Conservation (phyloP, 208 protist genomes). For the Strigomonas oncopelti region DNA sequence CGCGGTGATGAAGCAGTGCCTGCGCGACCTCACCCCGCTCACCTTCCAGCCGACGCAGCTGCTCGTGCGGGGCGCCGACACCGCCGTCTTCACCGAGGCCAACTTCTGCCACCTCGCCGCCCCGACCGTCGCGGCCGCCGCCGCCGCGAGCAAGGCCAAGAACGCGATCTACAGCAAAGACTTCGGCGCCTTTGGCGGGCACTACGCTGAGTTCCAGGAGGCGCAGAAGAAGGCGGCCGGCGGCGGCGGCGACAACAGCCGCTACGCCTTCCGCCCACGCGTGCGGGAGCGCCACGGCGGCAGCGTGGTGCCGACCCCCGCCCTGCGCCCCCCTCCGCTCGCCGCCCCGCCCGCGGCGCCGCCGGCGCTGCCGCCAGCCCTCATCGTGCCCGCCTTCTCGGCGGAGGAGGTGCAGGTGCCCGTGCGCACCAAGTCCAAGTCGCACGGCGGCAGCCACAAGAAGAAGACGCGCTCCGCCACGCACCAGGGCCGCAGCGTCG, state of each 20-base stretch:
- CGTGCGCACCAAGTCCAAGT: no score
- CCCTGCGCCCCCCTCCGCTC: neutral
- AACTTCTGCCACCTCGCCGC: slow-evolving; percentile 9
- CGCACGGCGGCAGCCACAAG: no score
- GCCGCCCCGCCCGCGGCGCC: no score
- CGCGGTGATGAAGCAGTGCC: slow-evolving; percentile 1
- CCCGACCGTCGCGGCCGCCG: neutral
- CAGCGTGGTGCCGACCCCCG: neutral
- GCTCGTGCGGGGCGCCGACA: slow-evolving; percentile 10
- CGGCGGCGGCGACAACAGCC: neutral
- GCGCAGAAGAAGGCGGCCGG: slow-evolving; percentile 6
- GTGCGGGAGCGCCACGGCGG: neutral
- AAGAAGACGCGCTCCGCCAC: no score
- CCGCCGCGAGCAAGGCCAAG: slow-evolving; percentile 6
- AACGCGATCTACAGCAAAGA: slow-evolving; percentile 19
- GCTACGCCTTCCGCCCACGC: slow-evolving; percentile 16
- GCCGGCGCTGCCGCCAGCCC: no score
- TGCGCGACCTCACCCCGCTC: slow-evolving; percentile 15
- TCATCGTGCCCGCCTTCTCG: no score
- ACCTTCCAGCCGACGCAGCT: slow-evolving; percentile 17
- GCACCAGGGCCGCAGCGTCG: no score
- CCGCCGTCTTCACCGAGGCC: slow-evolving; percentile 13
- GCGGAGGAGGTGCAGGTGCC: no score
- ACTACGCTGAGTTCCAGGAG: slow-evolving; percentile 17
- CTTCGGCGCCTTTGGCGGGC: slow-evolving; percentile 10